Base-by-base conservation (phyloP, 1,284 basidiomycete species). In the Mycena sp. region DNA sequence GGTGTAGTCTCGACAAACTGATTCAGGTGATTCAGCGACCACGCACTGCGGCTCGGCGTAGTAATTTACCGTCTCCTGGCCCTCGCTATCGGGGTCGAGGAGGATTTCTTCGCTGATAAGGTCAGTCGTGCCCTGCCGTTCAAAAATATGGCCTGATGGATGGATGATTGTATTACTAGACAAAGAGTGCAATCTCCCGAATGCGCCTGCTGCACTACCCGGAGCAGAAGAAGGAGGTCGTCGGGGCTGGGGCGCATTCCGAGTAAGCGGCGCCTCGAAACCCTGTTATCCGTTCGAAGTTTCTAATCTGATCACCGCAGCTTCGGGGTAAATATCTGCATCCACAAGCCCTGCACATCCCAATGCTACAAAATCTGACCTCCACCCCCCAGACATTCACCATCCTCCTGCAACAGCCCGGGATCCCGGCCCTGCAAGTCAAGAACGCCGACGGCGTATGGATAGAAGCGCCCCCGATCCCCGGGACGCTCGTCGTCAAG, bases 31-130 rank as follows among this genome's bases (percentile, higher is more conserved):
- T 19, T 5, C 17, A 57, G 44, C 26, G 25, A 23, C 17, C 29
- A 29, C 21, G 44, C 19, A 2, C 14, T 40, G 6, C 25, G 29
- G 25, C 35, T 57, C 17, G 55, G 45, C 2, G 40, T 17, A 2
- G 2, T 32, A 2, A 32, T 57, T 2, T 38, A 38, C 30, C 44
- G 23, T 0, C n/a, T 48, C 1, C 46, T 40, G 38, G 44, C 55
- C 6, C 26, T 48, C 1, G 55, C 45, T 0, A 46, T 57, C 44
- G 44, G 55, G 10, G 7, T 29, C 14, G 11, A 29, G 17, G 55
- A 57, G 25, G 44, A 46, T 26, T 56, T 46, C 17, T 46, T 56
- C 25, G 23, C 9, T 1, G 54, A 56, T n/a, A 56, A 56, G 54
- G 54, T 56, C 28, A n/a, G 28, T 6, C n/a, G n/a, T n/a, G n/a